phyloP scores from a whole-genome alignment of 768 basidiomycete genomes.

The Leucocoprinus birnbaumii region DNA sequence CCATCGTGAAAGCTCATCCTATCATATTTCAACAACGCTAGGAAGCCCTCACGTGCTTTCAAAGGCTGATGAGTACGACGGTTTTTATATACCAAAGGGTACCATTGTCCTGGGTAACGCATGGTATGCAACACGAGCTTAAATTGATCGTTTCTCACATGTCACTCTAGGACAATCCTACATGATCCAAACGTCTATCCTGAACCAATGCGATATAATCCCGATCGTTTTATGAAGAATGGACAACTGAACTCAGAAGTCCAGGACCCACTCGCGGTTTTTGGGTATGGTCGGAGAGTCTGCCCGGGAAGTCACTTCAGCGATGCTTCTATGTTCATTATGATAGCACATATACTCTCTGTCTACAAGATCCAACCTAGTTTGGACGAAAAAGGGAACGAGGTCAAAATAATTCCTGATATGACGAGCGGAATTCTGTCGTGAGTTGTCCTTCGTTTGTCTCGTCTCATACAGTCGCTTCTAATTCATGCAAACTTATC shows the following conservation, averaged over 20 bases:
- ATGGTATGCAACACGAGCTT: slow-evolving; percentile 7
- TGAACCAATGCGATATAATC: slow-evolving; percentile 37
- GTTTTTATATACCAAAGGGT: slow-evolving; percentile 15
- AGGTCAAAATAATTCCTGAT: not conserved
- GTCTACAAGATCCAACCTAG: slow-evolving; percentile 7
- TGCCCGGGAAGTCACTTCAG: not conserved
- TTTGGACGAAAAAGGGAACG: slow-evolving; percentile 5
- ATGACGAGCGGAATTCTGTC: slow-evolving; percentile 1
- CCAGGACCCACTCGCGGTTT: slow-evolving; percentile 12
- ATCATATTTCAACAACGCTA: not conserved
- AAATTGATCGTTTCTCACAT: no score
- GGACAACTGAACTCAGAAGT: slow-evolving; percentile 14
- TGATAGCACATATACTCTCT: not conserved
- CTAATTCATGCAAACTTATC: no score
- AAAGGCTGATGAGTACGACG: slow-evolving; percentile 13
- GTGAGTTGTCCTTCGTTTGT: no score
- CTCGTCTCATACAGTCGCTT: no score
- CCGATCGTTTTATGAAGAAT: slow-evolving; percentile 34
- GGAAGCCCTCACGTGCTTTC: slow-evolving; percentile 5
- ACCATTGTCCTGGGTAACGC: slow-evolving; percentile 13
- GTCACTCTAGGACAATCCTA: slow-evolving; percentile 8
- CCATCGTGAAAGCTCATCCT: no score
- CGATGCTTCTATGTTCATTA: not conserved
- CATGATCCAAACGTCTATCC: slow-evolving; percentile 36
- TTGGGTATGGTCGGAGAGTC: slow-evolving; percentile 21